Base-by-base conservation (phyloP, 2,329 filamentous ascomycete species). In the Colletotrichum neosansevieriae region DNA sequence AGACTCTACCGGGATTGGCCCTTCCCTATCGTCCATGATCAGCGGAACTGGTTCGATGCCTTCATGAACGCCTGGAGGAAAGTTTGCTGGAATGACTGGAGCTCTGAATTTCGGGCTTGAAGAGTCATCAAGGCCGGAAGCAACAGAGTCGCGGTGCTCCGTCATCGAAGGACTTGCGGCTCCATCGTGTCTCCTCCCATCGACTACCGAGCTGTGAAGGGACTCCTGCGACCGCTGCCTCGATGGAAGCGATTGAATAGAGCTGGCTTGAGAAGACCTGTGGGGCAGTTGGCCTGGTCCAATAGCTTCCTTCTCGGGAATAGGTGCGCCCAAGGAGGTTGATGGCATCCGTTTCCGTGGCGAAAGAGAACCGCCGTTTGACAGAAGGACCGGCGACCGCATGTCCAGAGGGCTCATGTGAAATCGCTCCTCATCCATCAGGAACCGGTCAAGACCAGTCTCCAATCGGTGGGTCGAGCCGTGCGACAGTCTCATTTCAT, bases 1-100 rank as follows among this genome's bases (percentile, higher is more conserved):
- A 54, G 71, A 71, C 13, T 79, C 76, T 6, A 81, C 78, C 2
- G 77, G 78, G 24, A 81, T 81, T 19, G 80, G 67, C 5, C 79
- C 80, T 40, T 79, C 77, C 15, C 76, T 75, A 36, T 67, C 65
- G 42, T 61, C 56, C 19, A 62, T 34, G 7, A 24, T 24, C n/a
- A 58, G 15, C 7, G 51, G 62, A 6, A 64, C 61, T 9, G 32
- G 47, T 50, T 67, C 70, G 15, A 71, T 68, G 4, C 70, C 68
- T n/a, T 68, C 63, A 6, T 65, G 51, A 3, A 70, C 38, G 9
- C 49, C 68, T 6, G 60, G 47, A 4, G 68, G 68, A 42, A 70
- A 71, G 21, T 69, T 66, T 6, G 62, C 21, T 12, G 61, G 58
- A 2, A 69, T 58, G 5, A 61, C 40, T 3, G 69, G 62, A 2